Evolutionary conservation across 805 yeast genomes (phyloP).

Genomic region (Lachancea thermotolerans): DNA sequence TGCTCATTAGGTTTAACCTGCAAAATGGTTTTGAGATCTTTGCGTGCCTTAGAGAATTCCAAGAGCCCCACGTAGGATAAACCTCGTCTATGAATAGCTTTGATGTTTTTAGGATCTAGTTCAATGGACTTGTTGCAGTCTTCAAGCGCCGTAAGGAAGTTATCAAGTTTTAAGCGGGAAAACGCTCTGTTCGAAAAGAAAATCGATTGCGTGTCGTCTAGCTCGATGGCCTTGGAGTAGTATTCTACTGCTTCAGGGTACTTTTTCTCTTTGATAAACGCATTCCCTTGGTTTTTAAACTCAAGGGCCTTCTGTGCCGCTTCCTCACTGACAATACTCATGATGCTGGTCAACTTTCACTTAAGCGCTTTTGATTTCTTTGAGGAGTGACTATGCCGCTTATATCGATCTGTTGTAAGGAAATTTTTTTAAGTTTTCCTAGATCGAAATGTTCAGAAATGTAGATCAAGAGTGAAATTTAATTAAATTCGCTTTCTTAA

Average conservation of each 20-base stretch:
- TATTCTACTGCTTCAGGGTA: slow-evolving; percentile 57
- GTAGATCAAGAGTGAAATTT: neutral
- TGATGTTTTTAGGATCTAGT: slow-evolving; percentile 58
- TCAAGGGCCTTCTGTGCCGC: slow-evolving; percentile 37
- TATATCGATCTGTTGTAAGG: neutral
- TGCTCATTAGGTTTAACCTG: slow-evolving; percentile 59
- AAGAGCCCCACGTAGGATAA: slow-evolving; percentile 70
- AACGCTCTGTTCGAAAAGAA: slow-evolving; percentile 85
- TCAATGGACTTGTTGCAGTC: slow-evolving; percentile 71
- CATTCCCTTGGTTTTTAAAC: slow-evolving; percentile 68
- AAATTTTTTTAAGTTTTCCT: no score
- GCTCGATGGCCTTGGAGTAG: slow-evolving; percentile 69
- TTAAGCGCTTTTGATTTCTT: neutral
- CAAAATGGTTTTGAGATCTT: slow-evolving; percentile 60
- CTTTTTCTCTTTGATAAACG: slow-evolving; percentile 57
- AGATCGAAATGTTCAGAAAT: neutral
- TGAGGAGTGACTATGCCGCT: neutral
- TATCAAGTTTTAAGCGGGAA: slow-evolving; percentile 78
- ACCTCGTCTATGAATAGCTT: slow-evolving; percentile 85
- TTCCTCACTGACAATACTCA: slow-evolving; percentile 8
- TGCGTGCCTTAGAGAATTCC: slow-evolving; percentile 66
- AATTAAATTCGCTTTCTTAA: neutral
- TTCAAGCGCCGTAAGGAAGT: slow-evolving; percentile 75
- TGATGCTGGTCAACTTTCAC: neutral
- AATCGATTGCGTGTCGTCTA: slow-evolving; percentile 52